Evolutionary conservation across 139 green algal species (phyloP), one percentile per base, ranked within the genome.

Genomic region (Chlamydomonas eustigma): DNA sequence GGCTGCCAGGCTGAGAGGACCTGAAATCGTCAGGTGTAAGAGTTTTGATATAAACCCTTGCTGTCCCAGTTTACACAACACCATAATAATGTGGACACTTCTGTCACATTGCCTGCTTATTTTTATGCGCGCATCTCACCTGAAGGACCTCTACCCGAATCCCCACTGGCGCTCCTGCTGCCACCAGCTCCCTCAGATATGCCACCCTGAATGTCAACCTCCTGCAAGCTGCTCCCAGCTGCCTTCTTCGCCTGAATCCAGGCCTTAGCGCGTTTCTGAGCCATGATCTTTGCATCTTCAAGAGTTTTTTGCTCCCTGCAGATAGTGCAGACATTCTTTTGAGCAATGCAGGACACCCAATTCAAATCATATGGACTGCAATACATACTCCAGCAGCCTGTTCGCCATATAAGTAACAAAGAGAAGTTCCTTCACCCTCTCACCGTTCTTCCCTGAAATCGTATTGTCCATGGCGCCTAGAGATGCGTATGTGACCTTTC

Each of bases 361-460:
- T n/a, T n/a, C n/a, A n/a, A n/a, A n/a, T n/a, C n/a, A n/a, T n/a
- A n/a, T n/a, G n/a, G n/a, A n/a, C n/a, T n/a, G n/a, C n/a, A n/a
- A n/a, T 31, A 1, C 71, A 76, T 50, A n/a, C 2, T 2, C 38
- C 44, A 64, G 69, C 52, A 68, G 52, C 52, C 32, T 25, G 4
- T 37, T 4, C 33, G 22, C 18, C 31, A 12, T 72, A 38, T 3
- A 37, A 8, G 28, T 72, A 5, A 32, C 3, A 18, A 50, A 33
- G 12, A 32, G 4, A 18, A 76, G 50, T 51, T 8, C 8, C 12
- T 28, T 22, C 33, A 3, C 4, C 71, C 6, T 33, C 75, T 39
- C 39, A 84, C 79, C 44, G 76, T 5, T 85, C 75, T 30, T 34
- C 74, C 8, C 73, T 73, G 35, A 64, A 39, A 63, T 67, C 22